Conservation (phyloP, 768 basidiomycete genomes). For the Tulasnella sp. region DNA sequence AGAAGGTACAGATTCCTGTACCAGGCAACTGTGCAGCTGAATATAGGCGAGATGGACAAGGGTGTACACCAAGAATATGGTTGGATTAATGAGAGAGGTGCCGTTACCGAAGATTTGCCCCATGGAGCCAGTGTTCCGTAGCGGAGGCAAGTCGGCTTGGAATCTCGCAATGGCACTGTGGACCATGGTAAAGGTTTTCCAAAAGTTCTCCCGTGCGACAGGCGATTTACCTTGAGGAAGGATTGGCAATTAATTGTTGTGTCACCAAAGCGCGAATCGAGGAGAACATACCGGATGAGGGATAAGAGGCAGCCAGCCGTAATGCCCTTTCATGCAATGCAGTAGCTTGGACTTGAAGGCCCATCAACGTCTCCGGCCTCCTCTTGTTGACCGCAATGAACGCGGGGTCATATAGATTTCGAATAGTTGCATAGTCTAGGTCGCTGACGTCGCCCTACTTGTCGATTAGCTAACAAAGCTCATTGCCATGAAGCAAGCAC, state of each 20-base stretch:
- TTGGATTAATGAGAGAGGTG: slow-evolving; percentile 7
- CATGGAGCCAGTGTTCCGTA: slow-evolving; percentile 16
- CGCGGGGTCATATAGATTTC: slow-evolving; percentile 11
- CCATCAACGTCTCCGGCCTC: slow-evolving; percentile 10
- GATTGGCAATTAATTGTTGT: not conserved
- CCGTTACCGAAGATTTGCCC: slow-evolving; percentile 10
- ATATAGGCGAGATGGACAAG: slow-evolving; percentile 15
- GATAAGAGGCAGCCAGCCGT: slow-evolving; percentile 2
- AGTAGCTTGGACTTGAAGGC: slow-evolving; percentile 7
- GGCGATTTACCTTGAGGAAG: too few species aligned
- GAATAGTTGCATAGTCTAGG: slow-evolving; percentile 4
- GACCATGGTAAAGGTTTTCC: slow-evolving; percentile 7
- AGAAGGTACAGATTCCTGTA: not conserved
- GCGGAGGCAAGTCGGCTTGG: not conserved
- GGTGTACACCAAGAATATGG: slow-evolving; percentile 16
- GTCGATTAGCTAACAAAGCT: not conserved
- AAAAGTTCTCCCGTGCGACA: slow-evolving; percentile 7
- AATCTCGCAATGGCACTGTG: slow-evolving; percentile 14
- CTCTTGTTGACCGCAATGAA: not conserved
- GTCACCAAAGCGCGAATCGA: not conserved
- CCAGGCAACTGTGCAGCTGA: slow-evolving; percentile 15
- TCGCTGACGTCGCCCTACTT: slow-evolving; percentile 6
- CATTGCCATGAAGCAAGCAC: not conserved
- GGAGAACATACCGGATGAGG: not conserved
- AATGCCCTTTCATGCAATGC: slow-evolving; percentile 12